Evolutionary conservation across 2,329 filamentous ascomycete species (phyloP), one percentile per base, ranked within the genome.

Genomic region (Ceratocystis cubensis): DNA sequence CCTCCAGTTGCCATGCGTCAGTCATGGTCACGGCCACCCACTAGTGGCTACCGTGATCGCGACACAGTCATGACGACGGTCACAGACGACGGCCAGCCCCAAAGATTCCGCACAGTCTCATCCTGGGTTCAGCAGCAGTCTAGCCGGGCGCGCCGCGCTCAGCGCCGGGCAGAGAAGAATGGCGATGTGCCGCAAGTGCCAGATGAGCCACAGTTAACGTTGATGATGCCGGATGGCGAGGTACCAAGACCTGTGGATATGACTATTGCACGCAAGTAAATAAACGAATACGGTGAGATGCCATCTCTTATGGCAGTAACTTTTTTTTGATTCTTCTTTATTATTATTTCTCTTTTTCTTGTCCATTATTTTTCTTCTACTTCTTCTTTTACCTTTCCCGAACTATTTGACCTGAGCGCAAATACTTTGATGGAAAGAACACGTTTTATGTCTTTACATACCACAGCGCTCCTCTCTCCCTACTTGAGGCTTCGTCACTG

Each of bases 111-210:
- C 45, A 80, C 78, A 5, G 77, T 88, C 66, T 79, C 77, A 66
- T 85, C 83, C 37, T 88, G 85, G 85, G 84, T 88, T 1, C 80
- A 80, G 70, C 84, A 88, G 71, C 85, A 88, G 73, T 80, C 80
- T 7, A 80, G 80, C 1, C 78, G 82, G 2, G 73, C 84, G 37
- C 79, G 78, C 70, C 76, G 79, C 30, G 79, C 78, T 1, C 75
- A 78, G 70, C 76, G 77, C 66, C 76, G 75, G 50, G 72, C 72
- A 7, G 68, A 72, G 48, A 73, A 74, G 59, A 70, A 72, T 15
- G 70, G 66, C 10, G 67, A 46, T 56, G 41, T 41, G 10, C 78
- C 78, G 2, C 76, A 77, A 0, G 74, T 79, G 33, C 77, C 78
- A 1, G 75, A 75, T 0, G 79, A 81, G 73, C 78, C 77, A 64